Percentiles rank a stretch among this genome's conserved stretches.
Conservation (phyloP, 495 filamentous ascomycete species). For the Bombardia bombarda region DNA sequence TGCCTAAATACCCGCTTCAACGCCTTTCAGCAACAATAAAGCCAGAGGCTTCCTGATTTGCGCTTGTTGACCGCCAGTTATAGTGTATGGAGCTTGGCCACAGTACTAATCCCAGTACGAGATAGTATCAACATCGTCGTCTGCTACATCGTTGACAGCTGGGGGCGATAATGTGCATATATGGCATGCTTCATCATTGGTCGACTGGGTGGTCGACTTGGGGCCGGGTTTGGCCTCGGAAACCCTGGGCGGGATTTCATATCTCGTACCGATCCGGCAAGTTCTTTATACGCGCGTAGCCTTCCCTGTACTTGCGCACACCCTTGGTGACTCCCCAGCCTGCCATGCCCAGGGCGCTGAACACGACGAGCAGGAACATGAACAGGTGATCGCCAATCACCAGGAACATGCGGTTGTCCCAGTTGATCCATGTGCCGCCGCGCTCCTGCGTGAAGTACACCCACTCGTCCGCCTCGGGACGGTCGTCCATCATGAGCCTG, state of each 20-base stretch:
- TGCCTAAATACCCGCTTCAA: too few species aligned
- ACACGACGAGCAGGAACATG: conserved; percentile 29
- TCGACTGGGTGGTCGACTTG: too few species aligned
- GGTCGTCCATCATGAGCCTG: conserved; percentile 36
- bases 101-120: too few species aligned
- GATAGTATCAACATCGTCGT: too few species aligned
- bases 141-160: too few species aligned
- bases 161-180: too few species aligned
- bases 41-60: too few species aligned
- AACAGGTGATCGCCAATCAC: conserved; percentile 29
- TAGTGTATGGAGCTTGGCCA: too few species aligned
- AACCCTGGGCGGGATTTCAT: neutral
- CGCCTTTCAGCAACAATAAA: too few species aligned
- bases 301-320: conserved; percentile 1
- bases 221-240: neutral
- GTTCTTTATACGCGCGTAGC: conserved; percentile 4
- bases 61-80: too few species aligned
- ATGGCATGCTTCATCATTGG: too few species aligned
- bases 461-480: conserved; percentile 28
- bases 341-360: neutral
- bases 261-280: neutral
- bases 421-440: conserved; percentile 37
- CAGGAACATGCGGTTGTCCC: conserved; percentile 27
- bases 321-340: conserved; percentile 7
- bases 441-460: conserved; percentile 34